phyloP scores from a whole-genome alignment of 2,329 filamentous ascomycete species.

The Atkinsonella hypoxylon region DNA sequence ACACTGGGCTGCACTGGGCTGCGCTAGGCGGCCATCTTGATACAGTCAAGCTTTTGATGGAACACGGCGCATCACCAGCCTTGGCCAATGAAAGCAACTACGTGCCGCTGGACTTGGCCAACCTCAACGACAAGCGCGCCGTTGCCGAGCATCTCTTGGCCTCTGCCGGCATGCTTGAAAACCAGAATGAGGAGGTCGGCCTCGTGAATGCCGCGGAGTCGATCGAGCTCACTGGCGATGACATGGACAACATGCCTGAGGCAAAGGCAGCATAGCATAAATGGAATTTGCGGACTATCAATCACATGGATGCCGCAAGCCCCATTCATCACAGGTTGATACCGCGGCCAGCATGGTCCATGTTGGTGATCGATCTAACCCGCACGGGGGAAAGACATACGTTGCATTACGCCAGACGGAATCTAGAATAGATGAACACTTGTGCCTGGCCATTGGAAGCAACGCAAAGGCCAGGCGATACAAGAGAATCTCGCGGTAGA shows the following conservation, averaged over 20 bases:
- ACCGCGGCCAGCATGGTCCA: background rate
- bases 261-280: slow-evolving; percentile 4
- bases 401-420: background rate
- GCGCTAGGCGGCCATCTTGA: slow-evolving; percentile 78
- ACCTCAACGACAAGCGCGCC: slow-evolving; percentile 54
- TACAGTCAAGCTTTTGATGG: slow-evolving; percentile 65
- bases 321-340: background rate
- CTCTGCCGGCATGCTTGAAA: slow-evolving; percentile 35
- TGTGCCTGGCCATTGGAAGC: background rate
- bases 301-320: background rate
- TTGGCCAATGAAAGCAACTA: slow-evolving; percentile 76
- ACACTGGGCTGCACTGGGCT: slow-evolving; percentile 91
- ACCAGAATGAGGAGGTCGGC: slow-evolving; percentile 32
- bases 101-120: slow-evolving; percentile 63
- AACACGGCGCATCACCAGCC: slow-evolving; percentile 63
- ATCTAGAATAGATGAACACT: background rate
- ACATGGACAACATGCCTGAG: slow-evolving; percentile 13
- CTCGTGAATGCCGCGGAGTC: slow-evolving; percentile 26
- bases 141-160: slow-evolving; percentile 50
- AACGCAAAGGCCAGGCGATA: background rate
- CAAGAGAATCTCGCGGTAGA: background rate
- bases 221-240: slow-evolving; percentile 25
- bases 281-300: background rate
- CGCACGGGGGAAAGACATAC: slow-evolving; percentile 2
- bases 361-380: slow-evolving; percentile 1